These are phyloP conservation scores for Orobanche coerulescens DNA, from an alignment of 257 asterid species.

Conservation along the genomic window DNA sequence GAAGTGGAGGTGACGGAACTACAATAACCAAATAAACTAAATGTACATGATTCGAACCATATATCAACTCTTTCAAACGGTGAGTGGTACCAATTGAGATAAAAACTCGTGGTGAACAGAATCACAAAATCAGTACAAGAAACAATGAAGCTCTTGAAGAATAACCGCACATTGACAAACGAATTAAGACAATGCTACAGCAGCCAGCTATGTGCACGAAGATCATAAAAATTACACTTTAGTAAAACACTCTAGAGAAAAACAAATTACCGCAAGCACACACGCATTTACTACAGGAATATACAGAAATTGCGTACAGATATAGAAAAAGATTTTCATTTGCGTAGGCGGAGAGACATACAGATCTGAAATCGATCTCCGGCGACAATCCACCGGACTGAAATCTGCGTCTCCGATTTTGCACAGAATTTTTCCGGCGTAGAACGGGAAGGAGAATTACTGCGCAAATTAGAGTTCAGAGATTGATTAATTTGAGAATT, in stretches of 20 bases:
- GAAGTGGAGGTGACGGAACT: background rate
- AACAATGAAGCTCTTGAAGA: background rate
- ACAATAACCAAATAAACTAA: background rate
- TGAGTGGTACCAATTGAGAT: too few species aligned
- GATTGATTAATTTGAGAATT: background rate
- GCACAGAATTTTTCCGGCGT: conserved; percentile 6
- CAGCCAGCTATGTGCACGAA: too few species aligned
- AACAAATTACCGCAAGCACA: too few species aligned
- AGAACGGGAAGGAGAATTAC: background rate
- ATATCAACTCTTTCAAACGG: too few species aligned
- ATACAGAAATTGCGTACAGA: background rate
- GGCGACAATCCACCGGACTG: conserved; percentile 28
- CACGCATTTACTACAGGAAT: background rate
- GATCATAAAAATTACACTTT: too few species aligned
- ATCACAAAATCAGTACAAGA: too few species aligned
- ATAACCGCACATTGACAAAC: conserved; percentile 9
- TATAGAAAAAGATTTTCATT: conserved; percentile 7
- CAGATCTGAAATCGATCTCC: conserved; percentile 41
- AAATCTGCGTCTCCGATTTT: conserved; percentile 22
- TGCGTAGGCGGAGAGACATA: conserved; percentile 22
- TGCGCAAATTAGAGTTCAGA: background rate
- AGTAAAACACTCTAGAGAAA: too few species aligned
- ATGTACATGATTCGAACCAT: too few species aligned
- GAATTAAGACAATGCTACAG: background rate
- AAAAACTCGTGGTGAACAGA: too few species aligned